A percentile compares a stretch with the other conserved stretches of the same genome.
These are phyloP conservation scores for Euptelea pleiosperma DNA, from an alignment of 164 flowering plant species.

Conservation along the genomic window DNA sequence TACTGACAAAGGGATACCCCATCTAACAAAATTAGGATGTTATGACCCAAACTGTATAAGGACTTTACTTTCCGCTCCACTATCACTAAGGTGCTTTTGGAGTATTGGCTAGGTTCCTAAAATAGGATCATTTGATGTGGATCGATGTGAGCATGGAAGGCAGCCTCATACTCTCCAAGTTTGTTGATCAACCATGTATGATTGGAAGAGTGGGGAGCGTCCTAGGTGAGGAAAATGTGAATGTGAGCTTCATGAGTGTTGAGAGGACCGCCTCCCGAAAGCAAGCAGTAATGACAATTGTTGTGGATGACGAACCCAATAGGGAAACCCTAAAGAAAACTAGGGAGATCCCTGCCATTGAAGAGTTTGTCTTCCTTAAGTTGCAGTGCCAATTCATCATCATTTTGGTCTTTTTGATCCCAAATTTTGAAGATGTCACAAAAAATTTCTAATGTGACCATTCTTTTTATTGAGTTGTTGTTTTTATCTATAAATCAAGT, in stretches of 20 bases:
- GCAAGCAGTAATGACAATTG: slow-evolving; percentile 78
- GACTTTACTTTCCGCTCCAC: too few relatives aligned
- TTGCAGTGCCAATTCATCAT: slow-evolving; percentile 20
- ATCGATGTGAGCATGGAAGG: slow-evolving; percentile 84
- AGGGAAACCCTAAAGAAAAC: slow-evolving; percentile 46
- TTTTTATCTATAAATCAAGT: too few relatives aligned
- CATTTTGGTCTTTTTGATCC: background rate
- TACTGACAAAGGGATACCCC: slow-evolving; percentile 74
- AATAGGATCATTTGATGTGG: slow-evolving; percentile 78
- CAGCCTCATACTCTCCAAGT: slow-evolving; percentile 74
- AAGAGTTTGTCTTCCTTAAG: slow-evolving; percentile 69
- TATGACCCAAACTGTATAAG: too few relatives aligned
- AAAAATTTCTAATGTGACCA: background rate
- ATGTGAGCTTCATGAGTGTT: slow-evolving; percentile 77
- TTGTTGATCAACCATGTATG: slow-evolving; percentile 84
- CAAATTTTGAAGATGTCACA: slow-evolving; percentile 16
- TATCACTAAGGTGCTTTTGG: too few relatives aligned
- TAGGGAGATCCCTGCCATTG: slow-evolving; percentile 63
- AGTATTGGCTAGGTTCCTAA: too few relatives aligned
- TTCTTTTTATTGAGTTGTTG: too few relatives aligned
- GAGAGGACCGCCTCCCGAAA: slow-evolving; percentile 67
- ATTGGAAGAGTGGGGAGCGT: slow-evolving; percentile 73
- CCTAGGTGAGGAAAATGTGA: slow-evolving; percentile 65
- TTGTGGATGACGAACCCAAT: slow-evolving; percentile 69
- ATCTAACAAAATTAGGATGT: too few relatives aligned